A percentile compares a stretch with the other conserved stretches of the same genome.
phyloP scores from a whole-genome alignment of 192 early-diverging fungal genomes.

The Ramicandelaber brevisporus region DNA sequence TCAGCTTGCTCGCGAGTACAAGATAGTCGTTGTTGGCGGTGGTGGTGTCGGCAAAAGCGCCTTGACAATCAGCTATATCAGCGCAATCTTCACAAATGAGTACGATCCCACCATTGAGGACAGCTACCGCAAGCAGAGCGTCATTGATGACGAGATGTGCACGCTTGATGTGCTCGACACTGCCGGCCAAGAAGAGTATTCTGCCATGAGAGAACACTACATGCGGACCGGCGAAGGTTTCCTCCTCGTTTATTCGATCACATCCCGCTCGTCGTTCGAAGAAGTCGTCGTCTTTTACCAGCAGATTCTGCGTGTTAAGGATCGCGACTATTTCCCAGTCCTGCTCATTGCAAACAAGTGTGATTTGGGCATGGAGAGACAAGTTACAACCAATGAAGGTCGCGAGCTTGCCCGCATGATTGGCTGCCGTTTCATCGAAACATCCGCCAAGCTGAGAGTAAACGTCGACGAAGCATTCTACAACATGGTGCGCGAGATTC shows the following conservation, averaged over 20 bases:
- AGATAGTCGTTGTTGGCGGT: constrained; percentile 60
- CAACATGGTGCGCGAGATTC: constrained; percentile 62
- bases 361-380: constrained; percentile 56
- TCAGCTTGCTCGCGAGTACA: constrained; percentile 30
- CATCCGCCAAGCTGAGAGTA: constrained; percentile 62
- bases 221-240: constrained; percentile 93
- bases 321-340: constrained; percentile 70
- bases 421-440: constrained; percentile 62
- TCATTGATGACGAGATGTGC: constrained; percentile 68
- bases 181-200: constrained; percentile 88
- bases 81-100: constrained; percentile 61
- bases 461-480: constrained; percentile 87
- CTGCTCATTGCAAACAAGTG: constrained; percentile 88
- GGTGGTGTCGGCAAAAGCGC: constrained; percentile 68
- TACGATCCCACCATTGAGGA: constrained; percentile 98
- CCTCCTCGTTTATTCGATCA: constrained; percentile 78
- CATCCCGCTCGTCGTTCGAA: constrained; percentile 73
- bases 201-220: constrained; percentile 86
- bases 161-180: constrained; percentile 88
- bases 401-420: constrained; percentile 48
- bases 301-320: constrained; percentile 90
- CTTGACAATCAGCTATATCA: constrained; percentile 58
- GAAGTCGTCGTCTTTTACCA: constrained; percentile 75
- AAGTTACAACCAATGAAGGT: constrained; percentile 62
- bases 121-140: constrained; percentile 91